Evolutionary conservation across 495 filamentous ascomycete genomes (phyloP).

Genomic region (Aspergillus leporis): DNA sequence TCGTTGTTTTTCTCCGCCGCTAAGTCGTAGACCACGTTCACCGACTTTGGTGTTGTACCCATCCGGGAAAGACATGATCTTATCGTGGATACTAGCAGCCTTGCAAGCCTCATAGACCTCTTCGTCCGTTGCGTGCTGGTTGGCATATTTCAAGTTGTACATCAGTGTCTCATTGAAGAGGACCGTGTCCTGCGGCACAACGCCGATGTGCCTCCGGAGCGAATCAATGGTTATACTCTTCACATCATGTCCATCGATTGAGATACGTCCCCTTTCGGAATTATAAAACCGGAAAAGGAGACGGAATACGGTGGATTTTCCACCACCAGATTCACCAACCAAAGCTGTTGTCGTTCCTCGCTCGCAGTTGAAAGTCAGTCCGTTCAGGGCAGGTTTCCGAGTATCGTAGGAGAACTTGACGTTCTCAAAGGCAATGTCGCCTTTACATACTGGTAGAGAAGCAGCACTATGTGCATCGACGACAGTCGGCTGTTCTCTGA

Average conservation of each 20-base stretch:
- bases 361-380: slow-evolving; percentile 75
- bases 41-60: slow-evolving; percentile 90
- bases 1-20: slow-evolving; percentile 94
- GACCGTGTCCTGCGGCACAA: slow-evolving; percentile 95
- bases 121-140: slow-evolving; percentile 79
- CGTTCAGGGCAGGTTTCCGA: slow-evolving; percentile 81
- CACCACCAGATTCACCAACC: slow-evolving; percentile 93
- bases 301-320: slow-evolving; percentile 96
- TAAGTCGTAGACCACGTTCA: slow-evolving; percentile 88
- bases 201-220: slow-evolving; percentile 85
- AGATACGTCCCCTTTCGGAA: slow-evolving; percentile 70
- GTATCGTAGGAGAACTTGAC: slow-evolving; percentile 90
- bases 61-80: slow-evolving; percentile 91
- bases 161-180: slow-evolving; percentile 96
- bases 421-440: slow-evolving; percentile 80
- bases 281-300: slow-evolving; percentile 96
- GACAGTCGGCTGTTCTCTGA: slow-evolving; percentile 92
- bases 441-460: slow-evolving; percentile 64
- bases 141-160: slow-evolving; percentile 96
- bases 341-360: slow-evolving; percentile 94
- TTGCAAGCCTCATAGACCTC: slow-evolving; percentile 87
- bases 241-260: slow-evolving; percentile 81
- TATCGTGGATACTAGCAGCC: slow-evolving; percentile 93
- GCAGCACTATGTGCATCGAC: slow-evolving; percentile 62
- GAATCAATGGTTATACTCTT: slow-evolving; percentile 88